Base-by-base conservation (phyloP, 2,329 filamentous ascomycete species). In the Bretziella fagacearum region DNA sequence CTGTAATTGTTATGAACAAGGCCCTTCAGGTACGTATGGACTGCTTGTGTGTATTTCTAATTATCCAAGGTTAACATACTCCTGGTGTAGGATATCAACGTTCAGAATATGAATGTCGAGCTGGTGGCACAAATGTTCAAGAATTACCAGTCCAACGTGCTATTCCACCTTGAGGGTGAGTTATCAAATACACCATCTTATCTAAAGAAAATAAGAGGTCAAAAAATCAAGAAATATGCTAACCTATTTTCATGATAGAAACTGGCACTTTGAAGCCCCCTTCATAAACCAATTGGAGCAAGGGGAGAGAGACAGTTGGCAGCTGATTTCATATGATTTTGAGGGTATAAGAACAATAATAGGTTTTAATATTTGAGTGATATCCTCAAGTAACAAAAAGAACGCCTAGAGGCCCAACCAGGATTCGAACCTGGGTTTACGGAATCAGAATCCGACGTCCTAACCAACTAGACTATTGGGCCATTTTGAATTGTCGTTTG, bases 51-150 rank as follows among this genome's bases (percentile, higher is more conserved):
- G n/a, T n/a, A n/a, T n/a, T n/a, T n/a, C n/a, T n/a, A n/a, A n/a
- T n/a, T n/a, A n/a, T n/a, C n/a, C n/a, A n/a, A n/a, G n/a, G n/a
- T n/a, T n/a, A n/a, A n/a, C n/a, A n/a, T n/a, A n/a, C n/a, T n/a
- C 32, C 2, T 11, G 10, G 6, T 2, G 2, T 55, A 94, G 83
- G 89, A 96, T 55, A 95, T 96, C 70, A 96, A 96, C 59, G 80
- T 95, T 48, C 84, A 94, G 58, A 98, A 96, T 62, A 95, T 96
- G 86, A 93, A 98, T 59, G 85, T 95, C 29, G 91, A 96, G 65
- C 73, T 96, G 2, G 91, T 96, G 4, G 87, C 89, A 1, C 89
- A 96, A 60, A 98, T 98, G 91, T 98, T 96, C 70, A 95, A 96
- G 68, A 98, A 96, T 65, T 98, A 98, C 61, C 87, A 95, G 62